phyloP scores from a whole-genome alignment of 108 stramenopile genomes.

The Nannochloropsis granulata region DNA sequence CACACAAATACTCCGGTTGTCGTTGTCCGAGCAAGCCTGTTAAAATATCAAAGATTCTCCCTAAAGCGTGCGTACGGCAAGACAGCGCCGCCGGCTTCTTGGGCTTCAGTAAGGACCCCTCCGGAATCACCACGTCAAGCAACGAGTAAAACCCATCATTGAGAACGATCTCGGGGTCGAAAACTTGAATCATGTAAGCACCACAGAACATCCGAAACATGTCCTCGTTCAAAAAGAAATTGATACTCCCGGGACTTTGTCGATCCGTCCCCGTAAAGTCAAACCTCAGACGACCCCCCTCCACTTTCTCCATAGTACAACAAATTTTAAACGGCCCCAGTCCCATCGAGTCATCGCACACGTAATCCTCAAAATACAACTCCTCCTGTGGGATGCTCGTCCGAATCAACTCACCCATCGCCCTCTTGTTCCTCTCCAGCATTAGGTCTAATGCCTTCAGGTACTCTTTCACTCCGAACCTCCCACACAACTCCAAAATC shows the following conservation, averaged over 20 bases:
- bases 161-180: neutral
- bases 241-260: neutral
- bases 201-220: neutral
- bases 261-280: neutral
- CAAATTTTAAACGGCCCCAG: neutral
- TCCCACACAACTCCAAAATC: neutral
- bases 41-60: neutral
- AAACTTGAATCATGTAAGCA: neutral
- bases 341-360: neutral
- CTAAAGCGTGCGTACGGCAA: neutral
- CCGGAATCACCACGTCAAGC: neutral
- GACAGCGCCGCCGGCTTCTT: neutral
- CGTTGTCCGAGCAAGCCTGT: neutral
- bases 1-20: neutral
- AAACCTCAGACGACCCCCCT: neutral
- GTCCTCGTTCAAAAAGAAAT: neutral
- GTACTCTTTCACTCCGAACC: neutral
- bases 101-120: neutral
- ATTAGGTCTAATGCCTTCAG: neutral
- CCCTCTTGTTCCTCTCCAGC: neutral
- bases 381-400: neutral
- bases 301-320: neutral
- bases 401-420: neutral
- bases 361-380: neutral
- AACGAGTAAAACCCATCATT: neutral